Percentiles rank a stretch among this genome's conserved stretches.
phyloP scores from a whole-genome alignment of 768 basidiomycete genomes.

The Kwoniella heveanensis region DNA sequence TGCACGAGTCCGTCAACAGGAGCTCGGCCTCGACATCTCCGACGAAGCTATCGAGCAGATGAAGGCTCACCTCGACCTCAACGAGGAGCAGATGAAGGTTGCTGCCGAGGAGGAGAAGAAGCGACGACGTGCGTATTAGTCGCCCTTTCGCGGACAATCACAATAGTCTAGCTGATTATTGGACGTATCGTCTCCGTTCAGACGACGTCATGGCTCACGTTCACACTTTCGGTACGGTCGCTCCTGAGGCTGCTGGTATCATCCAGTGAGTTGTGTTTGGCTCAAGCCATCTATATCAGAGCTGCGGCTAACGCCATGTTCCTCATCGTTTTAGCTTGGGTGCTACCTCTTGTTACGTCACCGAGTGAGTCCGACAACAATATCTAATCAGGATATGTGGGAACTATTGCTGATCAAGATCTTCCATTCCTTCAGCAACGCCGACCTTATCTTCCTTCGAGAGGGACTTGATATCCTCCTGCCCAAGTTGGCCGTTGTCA shows the following conservation, averaged over 20 bases:
- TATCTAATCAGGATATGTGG: no score
- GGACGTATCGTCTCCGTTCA: background rate
- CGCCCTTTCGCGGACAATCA: background rate
- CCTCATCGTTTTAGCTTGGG: conserved; percentile 67
- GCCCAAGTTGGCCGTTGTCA: conserved; percentile 82
- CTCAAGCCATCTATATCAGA: no score
- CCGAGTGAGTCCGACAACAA: conserved; percentile 92
- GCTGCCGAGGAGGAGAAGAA: conserved; percentile 97
- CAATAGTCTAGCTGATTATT: conserved; percentile 14
- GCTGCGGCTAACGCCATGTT: no score
- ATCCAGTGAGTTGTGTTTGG: conserved; percentile 87
- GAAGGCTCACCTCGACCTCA: conserved; percentile 86
- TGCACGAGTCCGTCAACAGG: conserved; percentile 53
- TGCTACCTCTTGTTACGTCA: conserved; percentile 98
- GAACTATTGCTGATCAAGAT: no score
- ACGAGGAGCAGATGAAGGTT: conserved; percentile 83
- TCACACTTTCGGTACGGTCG: conserved; percentile 91
- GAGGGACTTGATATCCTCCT: conserved; percentile 81
- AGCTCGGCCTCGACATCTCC: conserved; percentile 84
- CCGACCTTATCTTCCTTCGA: conserved; percentile 95
- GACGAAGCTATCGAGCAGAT: conserved; percentile 93
- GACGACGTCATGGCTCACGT: conserved; percentile 99
- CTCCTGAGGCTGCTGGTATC: conserved; percentile 91
- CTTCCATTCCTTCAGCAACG: conserved; percentile 67
- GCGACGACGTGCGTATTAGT: conserved; percentile 63